Percentiles rank a stretch among this genome's conserved stretches.
These are phyloP conservation scores for Aegilops speltoides DNA, from an alignment of 176 grass and related monocot species.

Conservation along the genomic window DNA sequence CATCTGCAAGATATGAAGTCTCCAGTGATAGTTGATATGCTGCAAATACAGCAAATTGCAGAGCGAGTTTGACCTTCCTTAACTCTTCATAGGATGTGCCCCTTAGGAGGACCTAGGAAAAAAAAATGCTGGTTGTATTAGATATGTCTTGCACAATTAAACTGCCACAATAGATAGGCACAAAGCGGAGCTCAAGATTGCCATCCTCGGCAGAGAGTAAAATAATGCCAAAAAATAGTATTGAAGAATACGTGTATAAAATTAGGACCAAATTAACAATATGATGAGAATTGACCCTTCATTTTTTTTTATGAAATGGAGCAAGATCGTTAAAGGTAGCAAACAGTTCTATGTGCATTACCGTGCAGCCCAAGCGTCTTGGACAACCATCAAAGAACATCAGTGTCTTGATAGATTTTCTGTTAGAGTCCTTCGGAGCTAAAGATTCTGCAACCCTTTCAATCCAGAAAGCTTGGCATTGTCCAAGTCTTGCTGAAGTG, in stretches of 20 bases:
- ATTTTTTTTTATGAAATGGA: background rate
- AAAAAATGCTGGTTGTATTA: conserved; percentile 28
- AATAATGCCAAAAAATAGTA: background rate
- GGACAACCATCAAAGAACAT: conserved; percentile 99
- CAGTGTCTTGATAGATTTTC: conserved; percentile 81
- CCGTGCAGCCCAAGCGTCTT: conserved; percentile 93
- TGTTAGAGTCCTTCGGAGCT: conserved; percentile 48
- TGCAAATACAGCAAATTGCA: conserved; percentile 89
- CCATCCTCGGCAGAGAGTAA: background rate
- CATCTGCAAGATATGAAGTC: conserved; percentile 92
- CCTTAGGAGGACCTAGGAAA: conserved; percentile 78
- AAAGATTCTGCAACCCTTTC: conserved; percentile 64
- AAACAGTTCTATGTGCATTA: conserved; percentile 46
- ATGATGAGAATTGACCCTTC: background rate
- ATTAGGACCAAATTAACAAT: conserved; percentile 7
- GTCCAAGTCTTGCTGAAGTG: conserved; percentile 57
- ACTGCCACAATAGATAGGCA: background rate
- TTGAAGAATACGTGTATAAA: background rate
- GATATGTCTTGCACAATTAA: conserved; percentile 13
- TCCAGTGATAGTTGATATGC: conserved; percentile 92
- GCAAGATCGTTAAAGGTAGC: background rate
- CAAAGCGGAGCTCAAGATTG: conserved; percentile 3
- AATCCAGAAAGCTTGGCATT: conserved; percentile 82
- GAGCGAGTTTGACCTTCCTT: conserved; percentile 87
- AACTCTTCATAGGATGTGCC: conserved; percentile 76